phyloP scores from a whole-genome alignment of 305 asterid species.

The Rubia occidens region DNA sequence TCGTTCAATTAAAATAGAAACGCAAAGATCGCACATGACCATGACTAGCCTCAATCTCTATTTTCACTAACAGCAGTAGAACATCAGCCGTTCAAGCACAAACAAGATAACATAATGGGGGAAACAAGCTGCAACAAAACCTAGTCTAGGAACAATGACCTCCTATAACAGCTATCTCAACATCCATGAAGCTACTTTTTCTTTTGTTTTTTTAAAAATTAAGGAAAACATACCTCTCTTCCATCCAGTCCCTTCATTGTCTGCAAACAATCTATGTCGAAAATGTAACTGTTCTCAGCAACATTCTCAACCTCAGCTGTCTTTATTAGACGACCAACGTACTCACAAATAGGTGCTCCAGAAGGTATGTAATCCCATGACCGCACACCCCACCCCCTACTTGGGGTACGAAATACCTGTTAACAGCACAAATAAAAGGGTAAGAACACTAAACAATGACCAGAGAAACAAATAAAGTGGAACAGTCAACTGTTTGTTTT shows the following conservation, averaged over 20 bases:
- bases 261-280: slow-evolving; percentile 85
- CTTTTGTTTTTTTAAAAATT: neutral
- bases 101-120: no score
- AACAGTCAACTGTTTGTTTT: neutral
- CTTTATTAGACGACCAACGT: slow-evolving; percentile 55
- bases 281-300: slow-evolving; percentile 57
- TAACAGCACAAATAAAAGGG: slow-evolving; percentile 11
- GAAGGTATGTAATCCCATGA: slow-evolving; percentile 85
- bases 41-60: no score
- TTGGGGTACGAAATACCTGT: slow-evolving; percentile 77
- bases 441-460: neutral
- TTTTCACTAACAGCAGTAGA: no score
- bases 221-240: slow-evolving; percentile 48
- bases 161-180: no score
- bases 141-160: no score
- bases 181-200: no score
- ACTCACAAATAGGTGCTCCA: slow-evolving; percentile 86
- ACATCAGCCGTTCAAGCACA: no score
- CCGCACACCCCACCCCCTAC: slow-evolving; percentile 89
- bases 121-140: no score
- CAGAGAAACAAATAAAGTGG: slow-evolving; percentile 9
- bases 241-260: slow-evolving; percentile 88
- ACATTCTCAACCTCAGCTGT: slow-evolving; percentile 45
- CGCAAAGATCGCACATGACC: neutral
- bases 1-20: neutral